Base-by-base conservation (phyloP, 805 yeast species). In the Debaryomyces castellii region DNA sequence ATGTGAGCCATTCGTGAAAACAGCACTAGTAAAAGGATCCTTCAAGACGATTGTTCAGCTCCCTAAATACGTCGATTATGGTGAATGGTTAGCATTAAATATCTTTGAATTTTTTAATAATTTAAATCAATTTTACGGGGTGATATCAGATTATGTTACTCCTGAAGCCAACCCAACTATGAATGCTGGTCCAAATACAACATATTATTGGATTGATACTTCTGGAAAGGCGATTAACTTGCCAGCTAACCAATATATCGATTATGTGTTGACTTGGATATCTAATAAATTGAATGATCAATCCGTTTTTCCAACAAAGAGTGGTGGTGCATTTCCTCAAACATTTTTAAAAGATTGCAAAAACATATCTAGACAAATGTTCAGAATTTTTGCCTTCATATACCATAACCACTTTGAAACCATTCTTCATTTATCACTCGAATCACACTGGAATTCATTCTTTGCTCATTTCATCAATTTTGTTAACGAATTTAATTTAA, bases 361-460 rank as follows among this genome's bases (percentile, higher is more conserved):
- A 57, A 88, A 90, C 60, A 91, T 94, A 17, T 83, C 85, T 60
- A 76, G 90, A 51, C 98, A 94, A 62, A 87, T 94, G 89, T 90
- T 94, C 61, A 78, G 98, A 54, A 88, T 94, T 12, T 91, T 92
- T 69, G 99, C 99, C 3, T 96, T 91, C 61, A 83, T 94, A 32
- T 94, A 91, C 63, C 88, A 89, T 67, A 89, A 90, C 63, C 99
- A 94, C 64, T 94, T 90, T 66, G 99, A 92, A 53, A 89, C 86
- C 60, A 79, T 92, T 20, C 82, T 92, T n/a, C 97, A 94, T 63
- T 68, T 94, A 48, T 85, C 96, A 1, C 66, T 94, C 48, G 99
- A 94, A 63, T 97, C 98, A 0, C 98, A 94, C 63, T 94, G 96
- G 96, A 94, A 94, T 65, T 91, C 98, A 3, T 88, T 91, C 56